phyloP scores from a whole-genome alignment of 192 early-diverging fungal genomes.

The Bifiguratus adelaidae region DNA sequence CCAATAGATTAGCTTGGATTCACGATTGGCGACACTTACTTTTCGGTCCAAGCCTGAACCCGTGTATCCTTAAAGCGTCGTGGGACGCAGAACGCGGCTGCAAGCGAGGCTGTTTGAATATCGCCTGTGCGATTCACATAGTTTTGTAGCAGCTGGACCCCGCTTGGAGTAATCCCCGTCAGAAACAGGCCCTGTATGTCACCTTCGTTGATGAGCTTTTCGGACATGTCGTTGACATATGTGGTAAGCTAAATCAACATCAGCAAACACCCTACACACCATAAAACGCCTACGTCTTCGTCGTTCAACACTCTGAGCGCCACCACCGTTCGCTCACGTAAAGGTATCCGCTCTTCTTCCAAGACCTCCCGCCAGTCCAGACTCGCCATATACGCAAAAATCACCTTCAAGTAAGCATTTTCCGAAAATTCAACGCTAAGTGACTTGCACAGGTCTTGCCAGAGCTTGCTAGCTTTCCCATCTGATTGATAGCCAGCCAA shows the following conservation, averaged over 20 bases:
- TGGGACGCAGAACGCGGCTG: conserved; percentile 51
- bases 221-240: conserved; percentile 47
- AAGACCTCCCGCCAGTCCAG: conserved; percentile 76
- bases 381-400: conserved; percentile 80
- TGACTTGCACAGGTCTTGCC: conserved; percentile 49
- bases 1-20: neutral
- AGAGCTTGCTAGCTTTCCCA: conserved; percentile 21
- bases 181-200: conserved; percentile 74
- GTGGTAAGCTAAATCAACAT: conserved; percentile 32
- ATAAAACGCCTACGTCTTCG: conserved; percentile 40
- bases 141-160: conserved; percentile 62
- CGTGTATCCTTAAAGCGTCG: conserved; percentile 43
- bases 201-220: conserved; percentile 45
- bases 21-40: conserved; percentile 18
- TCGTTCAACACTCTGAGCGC: conserved; percentile 83
- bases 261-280: neutral
- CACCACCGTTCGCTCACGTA: conserved; percentile 71
- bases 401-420: conserved; percentile 69
- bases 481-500: conserved; percentile 43
- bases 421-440: conserved; percentile 47
- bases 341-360: conserved; percentile 53
- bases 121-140: conserved; percentile 84
- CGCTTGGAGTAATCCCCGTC: conserved; percentile 62
- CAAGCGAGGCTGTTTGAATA: conserved; percentile 78
- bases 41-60: conserved; percentile 64